These are phyloP conservation scores for Eucalyptus paniculata DNA, from an alignment of 345 rosid species.

Conservation along the genomic window DNA sequence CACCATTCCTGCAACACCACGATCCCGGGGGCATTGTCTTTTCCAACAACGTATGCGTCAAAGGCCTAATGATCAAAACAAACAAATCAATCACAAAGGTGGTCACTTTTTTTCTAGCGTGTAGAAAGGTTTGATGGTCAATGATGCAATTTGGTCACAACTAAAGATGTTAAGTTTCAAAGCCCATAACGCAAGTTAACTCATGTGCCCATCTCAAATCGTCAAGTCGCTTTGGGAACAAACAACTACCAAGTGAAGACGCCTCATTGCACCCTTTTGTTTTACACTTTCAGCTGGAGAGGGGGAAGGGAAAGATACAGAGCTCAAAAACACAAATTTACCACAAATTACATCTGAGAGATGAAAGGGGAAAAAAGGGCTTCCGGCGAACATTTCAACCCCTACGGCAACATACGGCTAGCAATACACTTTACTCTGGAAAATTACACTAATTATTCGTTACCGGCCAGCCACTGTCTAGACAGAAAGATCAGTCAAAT, in stretches of 20 bases:
- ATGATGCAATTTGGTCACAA: not conserved
- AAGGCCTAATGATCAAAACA: slow-evolving; percentile 33
- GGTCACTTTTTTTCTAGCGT: not conserved
- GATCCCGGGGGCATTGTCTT: slow-evolving; percentile 83
- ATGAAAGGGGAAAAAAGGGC: not conserved
- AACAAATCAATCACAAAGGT: not conserved
- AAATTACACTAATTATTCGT: not conserved
- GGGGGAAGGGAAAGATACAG: not conserved
- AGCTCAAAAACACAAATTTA: not conserved
- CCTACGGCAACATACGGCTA: not conserved
- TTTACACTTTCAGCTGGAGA: not conserved
- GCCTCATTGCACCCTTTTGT: not conserved
- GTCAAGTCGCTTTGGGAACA: not conserved
- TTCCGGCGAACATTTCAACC: not conserved
- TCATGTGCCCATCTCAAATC: not conserved
- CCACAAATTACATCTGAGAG: not conserved
- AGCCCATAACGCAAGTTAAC: not conserved
- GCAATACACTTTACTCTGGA: not conserved
- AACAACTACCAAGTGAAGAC: not conserved
- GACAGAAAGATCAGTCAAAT: not conserved
- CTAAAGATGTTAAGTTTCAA: not conserved
- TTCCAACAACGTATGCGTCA: slow-evolving; percentile 89
- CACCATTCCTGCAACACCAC: slow-evolving; percentile 98
- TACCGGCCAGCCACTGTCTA: not conserved
- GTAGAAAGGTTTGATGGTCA: not conserved